These are phyloP conservation scores for Aciculosporium take DNA, from an alignment of 2,329 filamentous ascomycete genomes.

Conservation along the genomic window DNA sequence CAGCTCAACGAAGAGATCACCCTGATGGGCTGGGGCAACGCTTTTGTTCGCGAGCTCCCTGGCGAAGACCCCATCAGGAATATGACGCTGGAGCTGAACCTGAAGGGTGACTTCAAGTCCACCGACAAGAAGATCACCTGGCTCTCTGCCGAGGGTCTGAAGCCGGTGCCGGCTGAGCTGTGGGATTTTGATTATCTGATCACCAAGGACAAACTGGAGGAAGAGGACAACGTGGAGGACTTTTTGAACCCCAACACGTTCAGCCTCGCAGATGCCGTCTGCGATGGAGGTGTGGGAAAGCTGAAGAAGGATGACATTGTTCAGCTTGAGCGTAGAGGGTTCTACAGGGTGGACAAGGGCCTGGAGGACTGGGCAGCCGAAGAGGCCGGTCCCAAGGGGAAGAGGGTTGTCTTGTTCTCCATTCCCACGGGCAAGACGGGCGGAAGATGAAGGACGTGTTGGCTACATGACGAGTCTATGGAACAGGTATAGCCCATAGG, in stretches of 20 bases:
- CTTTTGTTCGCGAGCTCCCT: conserved; percentile 56
- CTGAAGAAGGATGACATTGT: conserved; percentile 84
- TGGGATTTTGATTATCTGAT: conserved; percentile 94
- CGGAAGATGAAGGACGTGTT: conserved; percentile 7
- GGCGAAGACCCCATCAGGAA: conserved; percentile 45
- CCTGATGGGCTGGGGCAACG: conserved; percentile 93
- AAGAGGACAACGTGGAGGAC: conserved; percentile 74
- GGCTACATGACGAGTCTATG: not conserved
- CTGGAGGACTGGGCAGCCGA: conserved; percentile 35
- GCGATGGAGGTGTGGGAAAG: conserved; percentile 64
- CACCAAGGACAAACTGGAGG: conserved; percentile 85
- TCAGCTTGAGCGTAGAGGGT: conserved; percentile 88
- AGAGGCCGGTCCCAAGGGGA: conserved; percentile 33
- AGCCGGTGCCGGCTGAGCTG: conserved; percentile 67
- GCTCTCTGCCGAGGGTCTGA: conserved; percentile 63
- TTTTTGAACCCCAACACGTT: conserved; percentile 67
- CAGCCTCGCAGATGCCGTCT: conserved; percentile 57
- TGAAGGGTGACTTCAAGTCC: conserved; percentile 85
- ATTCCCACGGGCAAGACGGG: conserved; percentile 37
- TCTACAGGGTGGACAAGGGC: conserved; percentile 69
- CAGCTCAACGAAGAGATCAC: conserved; percentile 82
- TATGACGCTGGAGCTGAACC: conserved; percentile 73
- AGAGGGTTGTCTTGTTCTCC: conserved; percentile 38
- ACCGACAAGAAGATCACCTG: conserved; percentile 96
- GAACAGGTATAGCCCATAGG: not conserved